These are phyloP conservation scores for Zygoascus biomembranicola DNA, from an alignment of 805 yeast genomes.

Conservation along the genomic window DNA sequence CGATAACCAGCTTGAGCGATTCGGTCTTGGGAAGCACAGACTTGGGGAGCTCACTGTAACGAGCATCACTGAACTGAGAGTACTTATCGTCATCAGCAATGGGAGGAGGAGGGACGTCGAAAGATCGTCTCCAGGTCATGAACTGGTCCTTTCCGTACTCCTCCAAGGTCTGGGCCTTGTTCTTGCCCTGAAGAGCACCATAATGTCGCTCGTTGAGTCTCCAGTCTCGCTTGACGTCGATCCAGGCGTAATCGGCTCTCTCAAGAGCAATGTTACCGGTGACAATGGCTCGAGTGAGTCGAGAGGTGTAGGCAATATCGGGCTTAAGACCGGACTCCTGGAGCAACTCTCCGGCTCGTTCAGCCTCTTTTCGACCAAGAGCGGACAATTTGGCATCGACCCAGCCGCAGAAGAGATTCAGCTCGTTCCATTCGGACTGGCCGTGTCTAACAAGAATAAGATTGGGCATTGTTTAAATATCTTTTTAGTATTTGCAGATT, in stretches of 20 bases:
- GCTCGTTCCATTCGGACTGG: constrained; percentile 98
- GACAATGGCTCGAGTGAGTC: constrained; percentile 89
- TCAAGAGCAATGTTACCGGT: constrained; percentile 93
- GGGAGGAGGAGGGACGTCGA: constrained; percentile 91
- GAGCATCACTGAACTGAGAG: constrained; percentile 78
- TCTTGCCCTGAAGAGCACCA: constrained; percentile 98
- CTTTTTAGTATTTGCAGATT: too few relatives aligned
- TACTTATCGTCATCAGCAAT: constrained; percentile 70
- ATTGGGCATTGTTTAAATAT: constrained; percentile 31
- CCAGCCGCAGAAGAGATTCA: constrained; percentile 98
- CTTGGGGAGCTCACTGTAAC: constrained; percentile 80
- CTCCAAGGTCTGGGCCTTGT: constrained; percentile 88
- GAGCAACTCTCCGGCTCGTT: constrained; percentile 85
- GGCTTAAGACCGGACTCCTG: constrained; percentile 80
- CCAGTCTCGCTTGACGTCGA: constrained; percentile 93
- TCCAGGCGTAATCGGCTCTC: constrained; percentile 78
- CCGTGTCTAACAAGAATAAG: constrained; percentile 96
- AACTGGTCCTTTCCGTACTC: constrained; percentile 85
- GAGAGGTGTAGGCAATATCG: constrained; percentile 84
- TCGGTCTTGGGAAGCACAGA: constrained; percentile 87
- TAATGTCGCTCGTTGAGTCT: constrained; percentile 98
- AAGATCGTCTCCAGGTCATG: constrained; percentile 96
- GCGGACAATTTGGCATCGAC: constrained; percentile 85
- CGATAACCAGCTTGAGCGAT: constrained; percentile 89
- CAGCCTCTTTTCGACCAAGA: constrained; percentile 83